These are phyloP conservation scores for Paracamarosporium sp. DNA, from an alignment of 2,329 filamentous ascomycete species.

Conservation along the genomic window DNA sequence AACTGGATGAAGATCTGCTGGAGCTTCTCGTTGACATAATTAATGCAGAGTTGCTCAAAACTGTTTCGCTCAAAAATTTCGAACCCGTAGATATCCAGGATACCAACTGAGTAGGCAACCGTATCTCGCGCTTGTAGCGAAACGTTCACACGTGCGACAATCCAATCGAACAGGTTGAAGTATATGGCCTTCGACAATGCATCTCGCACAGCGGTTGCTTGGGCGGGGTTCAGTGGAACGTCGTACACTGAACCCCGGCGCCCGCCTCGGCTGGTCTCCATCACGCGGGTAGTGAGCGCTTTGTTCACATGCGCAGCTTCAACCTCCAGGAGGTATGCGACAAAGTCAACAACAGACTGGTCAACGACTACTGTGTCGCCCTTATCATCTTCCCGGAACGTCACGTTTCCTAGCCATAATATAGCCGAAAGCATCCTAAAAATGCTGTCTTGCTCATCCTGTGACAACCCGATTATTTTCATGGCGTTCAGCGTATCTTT, in stretches of 20 bases:
- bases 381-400: constrained; percentile 86
- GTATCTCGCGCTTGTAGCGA: constrained; percentile 81
- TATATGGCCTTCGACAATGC: constrained; percentile 96
- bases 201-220: constrained; percentile 86
- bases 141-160: constrained; percentile 88
- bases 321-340: constrained; percentile 92
- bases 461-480: constrained; percentile 87
- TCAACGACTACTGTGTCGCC: constrained; percentile 88
- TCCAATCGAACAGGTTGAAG: constrained; percentile 98
- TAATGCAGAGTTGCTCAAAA: constrained; percentile 99
- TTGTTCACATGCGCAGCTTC: constrained; percentile 80
- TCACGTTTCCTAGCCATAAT: constrained; percentile 93
- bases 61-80: constrained; percentile 99
- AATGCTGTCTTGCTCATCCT: constrained; percentile 92
- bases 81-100: constrained; percentile 98
- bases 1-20: constrained; percentile 99
- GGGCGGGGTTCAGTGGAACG: constrained; percentile 82
- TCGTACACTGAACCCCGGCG: constrained; percentile 72
- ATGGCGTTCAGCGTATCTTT: constrained; percentile 92
- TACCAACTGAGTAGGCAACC: constrained; percentile 86
- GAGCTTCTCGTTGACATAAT: constrained; percentile 99
- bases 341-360: constrained; percentile 90
- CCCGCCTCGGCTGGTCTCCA: constrained; percentile 73
- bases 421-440: constrained; percentile 94
- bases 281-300: constrained; percentile 86